Percentiles rank a stretch among this genome's conserved stretches.
Evolutionary conservation across 768 basidiomycete genomes (phyloP).

Genomic region (Phylloporus sp.): DNA sequence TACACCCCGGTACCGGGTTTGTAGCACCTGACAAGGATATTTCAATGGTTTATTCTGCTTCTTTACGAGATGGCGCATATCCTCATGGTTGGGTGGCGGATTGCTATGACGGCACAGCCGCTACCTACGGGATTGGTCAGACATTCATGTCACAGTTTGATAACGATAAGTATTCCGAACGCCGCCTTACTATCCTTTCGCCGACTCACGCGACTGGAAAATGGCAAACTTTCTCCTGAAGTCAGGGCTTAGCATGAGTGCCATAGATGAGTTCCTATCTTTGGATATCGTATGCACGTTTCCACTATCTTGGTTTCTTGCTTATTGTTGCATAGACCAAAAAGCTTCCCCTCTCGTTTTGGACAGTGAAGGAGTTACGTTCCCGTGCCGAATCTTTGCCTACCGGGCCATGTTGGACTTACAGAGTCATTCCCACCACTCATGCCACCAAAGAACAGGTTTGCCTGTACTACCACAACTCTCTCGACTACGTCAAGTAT

Average conservation of each 20-base stretch:
- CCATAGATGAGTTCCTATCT: neutral
- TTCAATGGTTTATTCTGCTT: neutral
- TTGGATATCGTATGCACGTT: neutral
- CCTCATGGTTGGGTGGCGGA: neutral
- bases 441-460: constrained; percentile 22
- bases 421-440: neutral
- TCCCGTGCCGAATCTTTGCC: neutral
- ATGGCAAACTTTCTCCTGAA: neutral
- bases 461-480: constrained; percentile 23
- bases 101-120: neutral
- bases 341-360: neutral
- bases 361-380: neutral
- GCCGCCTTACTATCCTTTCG: neutral
- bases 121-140: neutral
- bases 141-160: neutral
- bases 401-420: constrained; percentile 15
- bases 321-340: neutral
- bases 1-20: neutral
- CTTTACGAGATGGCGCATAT: neutral
- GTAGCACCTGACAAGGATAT: neutral
- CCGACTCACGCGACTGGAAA: neutral
- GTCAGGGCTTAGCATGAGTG: neutral
- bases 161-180: neutral
- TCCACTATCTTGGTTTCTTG: neutral
- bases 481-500: constrained; percentile 23